Evolutionary conservation across 2,329 filamentous ascomycete genomes (phyloP).

Genomic region (Thielaviopsis musarum): DNA sequence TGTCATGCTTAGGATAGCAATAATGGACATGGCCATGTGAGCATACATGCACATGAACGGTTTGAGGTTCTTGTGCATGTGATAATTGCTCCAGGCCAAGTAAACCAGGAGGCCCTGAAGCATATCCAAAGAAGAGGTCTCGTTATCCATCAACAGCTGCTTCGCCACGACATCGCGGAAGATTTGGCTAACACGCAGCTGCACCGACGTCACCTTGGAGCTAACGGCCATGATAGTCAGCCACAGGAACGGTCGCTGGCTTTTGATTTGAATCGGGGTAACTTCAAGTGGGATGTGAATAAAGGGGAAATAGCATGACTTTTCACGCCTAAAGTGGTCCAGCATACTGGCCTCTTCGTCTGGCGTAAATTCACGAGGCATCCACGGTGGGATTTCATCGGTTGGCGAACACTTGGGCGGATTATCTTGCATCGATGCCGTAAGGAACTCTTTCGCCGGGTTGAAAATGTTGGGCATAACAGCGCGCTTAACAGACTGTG

Average conservation of each 20-base stretch:
- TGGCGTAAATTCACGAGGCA: conserved; percentile 1
- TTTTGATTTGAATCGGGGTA: conserved; percentile 16
- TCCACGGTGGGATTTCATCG: conserved; percentile 4
- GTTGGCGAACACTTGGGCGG: not conserved
- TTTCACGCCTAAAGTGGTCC: conserved; percentile 14
- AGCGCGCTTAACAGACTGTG: not conserved
- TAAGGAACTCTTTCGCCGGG: conserved; percentile 8
- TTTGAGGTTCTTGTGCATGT: conserved; percentile 4
- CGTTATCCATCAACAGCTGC: conserved; percentile 15
- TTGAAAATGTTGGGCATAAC: conserved; percentile 11
- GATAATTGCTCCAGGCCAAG: conserved; percentile 17
- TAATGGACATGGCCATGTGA: conserved; percentile 7
- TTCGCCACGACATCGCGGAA: conserved; percentile 17
- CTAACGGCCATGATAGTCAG: conserved; percentile 21
- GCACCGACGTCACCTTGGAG: conserved; percentile 14
- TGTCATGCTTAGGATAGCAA: conserved; percentile 7
- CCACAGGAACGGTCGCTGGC: conserved; percentile 23
- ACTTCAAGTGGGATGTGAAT: conserved; percentile 14
- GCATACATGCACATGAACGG: conserved; percentile 6
- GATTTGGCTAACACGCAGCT: conserved; percentile 14
- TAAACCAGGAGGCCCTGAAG: conserved; percentile 18
- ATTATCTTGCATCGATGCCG: conserved; percentile 2
- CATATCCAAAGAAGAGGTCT: conserved; percentile 16
- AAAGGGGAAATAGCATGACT: conserved; percentile 18
- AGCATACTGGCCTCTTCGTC: conserved; percentile 6